Evolutionary conservation across 1,139 yeast species (phyloP).

Genomic region (Pichia sp.): DNA sequence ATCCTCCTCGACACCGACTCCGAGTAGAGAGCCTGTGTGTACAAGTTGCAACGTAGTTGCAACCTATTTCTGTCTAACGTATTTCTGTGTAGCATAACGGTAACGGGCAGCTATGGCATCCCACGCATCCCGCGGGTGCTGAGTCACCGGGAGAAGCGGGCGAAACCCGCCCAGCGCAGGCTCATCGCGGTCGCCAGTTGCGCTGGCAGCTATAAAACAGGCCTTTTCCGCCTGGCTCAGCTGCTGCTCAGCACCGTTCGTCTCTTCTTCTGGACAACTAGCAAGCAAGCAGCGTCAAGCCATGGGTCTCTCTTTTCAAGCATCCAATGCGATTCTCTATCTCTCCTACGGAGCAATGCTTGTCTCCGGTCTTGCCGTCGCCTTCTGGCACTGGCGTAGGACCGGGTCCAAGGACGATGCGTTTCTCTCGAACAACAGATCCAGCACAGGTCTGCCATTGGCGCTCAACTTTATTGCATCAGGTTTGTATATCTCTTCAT

Average conservation of each 20-base stretch:
- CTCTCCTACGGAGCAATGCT: constrained; percentile 63
- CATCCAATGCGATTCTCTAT: constrained; percentile 73
- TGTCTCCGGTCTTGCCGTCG: constrained; percentile 50
- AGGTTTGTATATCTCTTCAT: constrained; percentile 46
- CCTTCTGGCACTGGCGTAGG: constrained; percentile 29
- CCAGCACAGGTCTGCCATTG: constrained; percentile 73
- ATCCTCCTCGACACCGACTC: constrained; percentile 9
- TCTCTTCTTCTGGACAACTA: background rate
- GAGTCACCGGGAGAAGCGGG: no score
- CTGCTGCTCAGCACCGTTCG: background rate
- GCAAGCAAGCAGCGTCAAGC: background rate
- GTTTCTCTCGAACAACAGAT: constrained; percentile 70
- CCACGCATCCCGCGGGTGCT: no score
- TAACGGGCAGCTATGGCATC: no score
- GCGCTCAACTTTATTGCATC: constrained; percentile 84
- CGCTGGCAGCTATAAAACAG: no score
- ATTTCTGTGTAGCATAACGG: no score
- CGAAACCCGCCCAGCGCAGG: no score
- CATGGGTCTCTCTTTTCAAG: constrained; percentile 36
- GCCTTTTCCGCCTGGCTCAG: no score
- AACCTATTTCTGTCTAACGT: no score
- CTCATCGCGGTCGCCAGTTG: no score
- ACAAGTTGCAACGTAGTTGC: background rate
- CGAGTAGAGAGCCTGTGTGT: background rate
- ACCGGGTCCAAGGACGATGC: constrained; percentile 37